phyloP scores from a whole-genome alignment of 2,329 filamentous ascomycete genomes.

The Sclerotinia glacialis region DNA sequence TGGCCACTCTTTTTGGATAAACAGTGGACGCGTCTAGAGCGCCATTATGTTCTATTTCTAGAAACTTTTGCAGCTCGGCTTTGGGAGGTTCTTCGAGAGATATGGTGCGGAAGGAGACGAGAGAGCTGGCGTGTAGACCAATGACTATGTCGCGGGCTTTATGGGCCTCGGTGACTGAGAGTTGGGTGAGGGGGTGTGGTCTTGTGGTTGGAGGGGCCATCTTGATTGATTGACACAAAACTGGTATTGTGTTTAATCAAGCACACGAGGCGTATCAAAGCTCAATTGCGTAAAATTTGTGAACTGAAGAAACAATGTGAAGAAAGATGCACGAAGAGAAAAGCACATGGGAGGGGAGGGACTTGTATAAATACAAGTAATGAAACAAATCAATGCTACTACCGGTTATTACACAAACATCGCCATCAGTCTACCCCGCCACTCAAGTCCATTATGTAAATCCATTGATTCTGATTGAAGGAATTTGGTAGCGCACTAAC shows the following conservation, averaged over 20 bases:
- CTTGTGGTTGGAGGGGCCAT: neutral
- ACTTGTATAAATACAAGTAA: neutral
- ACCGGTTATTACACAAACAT: neutral
- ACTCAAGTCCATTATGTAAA: neutral
- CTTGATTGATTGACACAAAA: neutral
- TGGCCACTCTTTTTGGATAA: slow-evolving; percentile 50
- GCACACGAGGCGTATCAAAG: too few relatives aligned
- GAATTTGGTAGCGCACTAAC: neutral
- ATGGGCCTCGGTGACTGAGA: slow-evolving; percentile 48
- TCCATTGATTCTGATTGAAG: neutral
- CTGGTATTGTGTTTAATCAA: neutral
- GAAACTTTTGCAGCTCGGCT: slow-evolving; percentile 48
- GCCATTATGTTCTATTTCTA: slow-evolving; percentile 47
- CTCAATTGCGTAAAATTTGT: neutral
- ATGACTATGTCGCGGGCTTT: slow-evolving; percentile 51
- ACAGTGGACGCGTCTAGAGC: slow-evolving; percentile 40
- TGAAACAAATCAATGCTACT: neutral
- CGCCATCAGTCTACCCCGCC: neutral
- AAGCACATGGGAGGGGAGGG: neutral
- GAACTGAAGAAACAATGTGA: neutral
- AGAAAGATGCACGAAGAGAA: neutral
- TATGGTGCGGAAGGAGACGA: slow-evolving; percentile 60
- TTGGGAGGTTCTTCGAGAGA: slow-evolving; percentile 56
- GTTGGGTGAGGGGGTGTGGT: slow-evolving; percentile 47
- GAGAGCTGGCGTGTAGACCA: slow-evolving; percentile 33